A percentile compares a stretch with the other conserved stretches of the same genome.
phyloP scores from a whole-genome alignment of 768 basidiomycete species.

The Coprinopsis sp. region DNA sequence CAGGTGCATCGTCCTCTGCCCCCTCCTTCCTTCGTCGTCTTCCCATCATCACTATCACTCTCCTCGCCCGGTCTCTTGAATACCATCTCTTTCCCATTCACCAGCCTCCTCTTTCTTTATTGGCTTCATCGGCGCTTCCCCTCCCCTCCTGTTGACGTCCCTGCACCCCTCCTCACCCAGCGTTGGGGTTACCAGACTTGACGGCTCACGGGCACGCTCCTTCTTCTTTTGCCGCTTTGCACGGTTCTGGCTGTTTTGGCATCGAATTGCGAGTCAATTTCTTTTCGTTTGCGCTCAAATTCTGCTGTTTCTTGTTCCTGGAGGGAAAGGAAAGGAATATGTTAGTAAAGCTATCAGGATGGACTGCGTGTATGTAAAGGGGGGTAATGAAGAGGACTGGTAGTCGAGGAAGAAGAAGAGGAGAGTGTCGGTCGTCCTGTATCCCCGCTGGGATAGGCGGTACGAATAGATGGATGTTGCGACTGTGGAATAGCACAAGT shows the following conservation, averaged over 20 bases:
- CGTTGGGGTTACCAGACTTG: too few species aligned
- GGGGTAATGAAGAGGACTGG: too few species aligned
- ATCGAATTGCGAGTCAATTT: slow-evolving; percentile 68
- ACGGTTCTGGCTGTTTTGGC: slow-evolving; percentile 92
- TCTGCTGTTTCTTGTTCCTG: slow-evolving; percentile 71
- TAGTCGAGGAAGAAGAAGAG: too few species aligned
- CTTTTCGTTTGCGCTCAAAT: slow-evolving; percentile 70
- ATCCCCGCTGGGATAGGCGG: too few species aligned
- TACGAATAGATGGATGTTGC: too few species aligned
- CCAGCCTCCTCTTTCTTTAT: slow-evolving; percentile 78
- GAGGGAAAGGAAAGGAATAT: too few species aligned
- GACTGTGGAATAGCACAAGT: too few species aligned
- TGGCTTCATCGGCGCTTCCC: slow-evolving; percentile 34
- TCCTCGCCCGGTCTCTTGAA: slow-evolving; percentile 43
- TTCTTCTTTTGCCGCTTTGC: slow-evolving; percentile 94
- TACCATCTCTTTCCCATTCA: slow-evolving; percentile 70
- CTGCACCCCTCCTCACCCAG: slow-evolving; percentile 25
- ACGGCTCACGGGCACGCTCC: slow-evolving; percentile 52
- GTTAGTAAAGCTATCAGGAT: too few species aligned
- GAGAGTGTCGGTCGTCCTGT: too few species aligned
- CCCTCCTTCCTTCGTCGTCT: slow-evolving; percentile 21
- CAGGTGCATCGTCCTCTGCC: background rate
- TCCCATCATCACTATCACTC: slow-evolving; percentile 32
- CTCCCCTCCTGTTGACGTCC: slow-evolving; percentile 21
- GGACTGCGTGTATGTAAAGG: too few species aligned